A percentile compares a stretch with the other conserved stretches of the same genome.
These are phyloP conservation scores for Phytophthora crassamura DNA, from an alignment of 352 stramenopile genomes.

Conservation along the genomic window DNA sequence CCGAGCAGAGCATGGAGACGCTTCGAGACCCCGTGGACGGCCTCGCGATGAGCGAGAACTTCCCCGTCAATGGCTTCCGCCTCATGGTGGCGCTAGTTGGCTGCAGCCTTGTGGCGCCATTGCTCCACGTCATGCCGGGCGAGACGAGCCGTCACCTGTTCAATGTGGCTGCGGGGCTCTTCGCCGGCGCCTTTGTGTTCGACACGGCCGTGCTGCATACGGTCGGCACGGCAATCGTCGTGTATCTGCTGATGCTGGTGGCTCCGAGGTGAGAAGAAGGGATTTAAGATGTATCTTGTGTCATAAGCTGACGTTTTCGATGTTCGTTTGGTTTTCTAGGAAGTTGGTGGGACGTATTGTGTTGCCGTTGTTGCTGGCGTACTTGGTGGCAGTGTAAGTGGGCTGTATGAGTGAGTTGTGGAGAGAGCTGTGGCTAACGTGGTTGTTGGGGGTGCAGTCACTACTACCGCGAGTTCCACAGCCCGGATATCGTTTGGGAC, in stretches of 20 bases:
- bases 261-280: constrained; percentile 52
- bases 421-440: not conserved
- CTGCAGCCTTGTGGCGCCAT: constrained; percentile 71
- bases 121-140: constrained; percentile 63
- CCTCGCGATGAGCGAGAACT: constrained; percentile 71
- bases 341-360: constrained; percentile 73
- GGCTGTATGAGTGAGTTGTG: not conserved
- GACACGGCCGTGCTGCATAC: constrained; percentile 82
- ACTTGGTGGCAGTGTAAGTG: constrained; percentile 71
- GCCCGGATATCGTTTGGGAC: constrained; percentile 84
- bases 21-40: constrained; percentile 71
- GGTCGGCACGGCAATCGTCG: constrained; percentile 56
- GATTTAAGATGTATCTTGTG: constrained; percentile 4
- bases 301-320: constrained; percentile 5
- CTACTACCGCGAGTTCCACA: constrained; percentile 87
- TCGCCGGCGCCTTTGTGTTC: constrained; percentile 80
- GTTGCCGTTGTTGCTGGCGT: constrained; percentile 62
- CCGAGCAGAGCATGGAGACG: constrained; percentile 52
- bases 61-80: constrained; percentile 81
- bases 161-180: constrained; percentile 68
- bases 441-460: constrained; percentile 47
- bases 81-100: constrained; percentile 74
- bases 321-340: constrained; percentile 28
- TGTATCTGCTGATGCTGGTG: constrained; percentile 77
- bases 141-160: constrained; percentile 78